These are phyloP conservation scores for Solanum aculeatissimum DNA, from an alignment of 305 asterid species.

Conservation along the genomic window DNA sequence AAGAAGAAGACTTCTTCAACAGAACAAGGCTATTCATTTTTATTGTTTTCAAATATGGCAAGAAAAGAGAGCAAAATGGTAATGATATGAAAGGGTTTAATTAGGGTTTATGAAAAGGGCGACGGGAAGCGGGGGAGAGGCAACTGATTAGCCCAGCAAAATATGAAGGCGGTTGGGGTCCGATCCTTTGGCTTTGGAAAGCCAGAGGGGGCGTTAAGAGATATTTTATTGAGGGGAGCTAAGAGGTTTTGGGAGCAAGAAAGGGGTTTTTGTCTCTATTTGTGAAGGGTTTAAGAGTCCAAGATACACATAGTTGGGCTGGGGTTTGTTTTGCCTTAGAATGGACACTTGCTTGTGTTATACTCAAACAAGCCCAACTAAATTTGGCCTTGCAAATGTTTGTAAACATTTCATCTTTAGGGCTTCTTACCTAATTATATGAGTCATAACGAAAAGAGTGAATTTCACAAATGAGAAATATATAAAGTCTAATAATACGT, in stretches of 20 bases:
- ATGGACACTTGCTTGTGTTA: not conserved
- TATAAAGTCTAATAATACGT: no score
- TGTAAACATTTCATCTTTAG: not conserved
- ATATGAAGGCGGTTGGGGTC: not conserved
- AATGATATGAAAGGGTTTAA: not conserved
- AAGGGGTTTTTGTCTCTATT: not conserved
- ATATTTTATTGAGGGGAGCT: not conserved
- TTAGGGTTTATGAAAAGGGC: not conserved
- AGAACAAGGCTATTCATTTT: slow-evolving; percentile 40
- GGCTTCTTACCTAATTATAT: no score
- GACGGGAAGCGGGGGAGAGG: no score
- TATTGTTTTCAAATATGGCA: not conserved
- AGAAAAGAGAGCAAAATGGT: not conserved
- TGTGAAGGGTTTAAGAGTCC: not conserved
- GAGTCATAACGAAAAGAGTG: no score
- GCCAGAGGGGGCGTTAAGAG: not conserved
- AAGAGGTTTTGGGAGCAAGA: not conserved
- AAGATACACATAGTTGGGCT: not conserved
- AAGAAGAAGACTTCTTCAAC: slow-evolving; percentile 37
- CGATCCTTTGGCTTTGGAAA: not conserved
- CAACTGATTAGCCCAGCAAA: not conserved
- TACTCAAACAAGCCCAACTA: not conserved
- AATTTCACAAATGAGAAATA: no score
- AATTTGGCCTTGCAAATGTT: not conserved
- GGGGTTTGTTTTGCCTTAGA: not conserved